Percentiles rank a stretch among this genome's conserved stretches.
Evolutionary conservation across 176 grass and related monocot species (phyloP).

Genomic region (Zea mays): DNA sequence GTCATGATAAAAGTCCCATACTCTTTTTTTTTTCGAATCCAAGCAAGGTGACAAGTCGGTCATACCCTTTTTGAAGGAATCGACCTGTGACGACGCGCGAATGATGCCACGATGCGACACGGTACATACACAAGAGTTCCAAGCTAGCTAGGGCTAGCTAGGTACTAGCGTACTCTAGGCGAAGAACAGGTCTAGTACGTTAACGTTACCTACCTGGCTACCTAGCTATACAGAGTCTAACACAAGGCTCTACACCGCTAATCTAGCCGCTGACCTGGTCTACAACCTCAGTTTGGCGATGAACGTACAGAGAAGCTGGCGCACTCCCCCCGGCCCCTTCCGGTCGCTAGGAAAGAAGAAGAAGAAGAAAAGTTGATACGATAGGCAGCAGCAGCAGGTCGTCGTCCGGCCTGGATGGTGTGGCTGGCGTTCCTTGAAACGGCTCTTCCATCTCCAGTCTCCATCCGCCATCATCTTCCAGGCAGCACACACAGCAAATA

Average conservation of each 20-base stretch:
- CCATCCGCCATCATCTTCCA: neutral
- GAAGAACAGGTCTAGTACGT: neutral
- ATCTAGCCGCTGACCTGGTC: conserved; percentile 3
- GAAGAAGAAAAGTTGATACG: conserved; percentile 15
- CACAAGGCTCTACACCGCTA: neutral
- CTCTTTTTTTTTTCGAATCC: neutral
- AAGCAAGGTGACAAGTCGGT: conserved; percentile 2
- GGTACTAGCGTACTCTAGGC: too few species aligned
- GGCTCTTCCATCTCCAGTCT: neutral
- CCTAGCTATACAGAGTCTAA: neutral
- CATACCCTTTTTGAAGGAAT: neutral
- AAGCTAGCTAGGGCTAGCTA: neutral
- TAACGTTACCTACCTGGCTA: too few species aligned
- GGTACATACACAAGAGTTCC: conserved; percentile 17
- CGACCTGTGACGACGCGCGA: conserved; percentile 33
- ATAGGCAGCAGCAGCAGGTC: neutral
- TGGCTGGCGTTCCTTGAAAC: conserved; percentile 16
- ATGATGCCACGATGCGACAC: conserved; percentile 8
- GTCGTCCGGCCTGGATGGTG: neutral
- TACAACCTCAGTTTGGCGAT: neutral
- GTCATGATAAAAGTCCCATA: conserved; percentile 25
- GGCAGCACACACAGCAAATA: neutral
- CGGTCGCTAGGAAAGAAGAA: neutral
- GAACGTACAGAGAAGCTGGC: neutral
- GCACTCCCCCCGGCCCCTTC: neutral